A percentile compares a stretch with the other conserved stretches of the same genome.
These are phyloP conservation scores for Hypomyces perniciosus DNA, from an alignment of 2,329 filamentous ascomycete genomes.

Conservation along the genomic window DNA sequence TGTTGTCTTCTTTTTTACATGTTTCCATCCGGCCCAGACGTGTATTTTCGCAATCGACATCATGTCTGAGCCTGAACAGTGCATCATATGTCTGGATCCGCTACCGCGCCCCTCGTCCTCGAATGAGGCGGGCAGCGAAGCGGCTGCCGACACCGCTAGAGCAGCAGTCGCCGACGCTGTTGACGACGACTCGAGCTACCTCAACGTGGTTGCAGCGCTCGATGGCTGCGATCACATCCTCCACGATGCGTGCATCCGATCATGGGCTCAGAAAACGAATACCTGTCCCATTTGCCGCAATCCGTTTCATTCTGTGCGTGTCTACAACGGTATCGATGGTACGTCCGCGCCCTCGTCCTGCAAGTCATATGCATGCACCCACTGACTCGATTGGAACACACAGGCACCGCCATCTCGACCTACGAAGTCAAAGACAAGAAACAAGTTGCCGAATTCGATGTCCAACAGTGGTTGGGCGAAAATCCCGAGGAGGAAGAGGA, in stretches of 20 bases:
- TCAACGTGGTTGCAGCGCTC: constrained; percentile 51
- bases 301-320: constrained; percentile 82
- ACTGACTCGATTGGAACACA: constrained; percentile 1
- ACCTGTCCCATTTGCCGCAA: constrained; percentile 96
- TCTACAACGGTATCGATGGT: constrained; percentile 77
- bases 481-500: constrained; percentile 67
- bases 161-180: constrained; percentile 10
- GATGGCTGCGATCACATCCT: constrained; percentile 83
- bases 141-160: constrained; percentile 18
- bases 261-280: constrained; percentile 95
- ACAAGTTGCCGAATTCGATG: constrained; percentile 84
- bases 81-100: constrained; percentile 63
- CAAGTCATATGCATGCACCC: neutral
- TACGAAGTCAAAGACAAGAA: constrained; percentile 73
- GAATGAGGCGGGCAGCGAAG: constrained; percentile 17
- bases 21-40: constrained; percentile 35
- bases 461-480: constrained; percentile 66
- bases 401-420: constrained; percentile 50
- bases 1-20: constrained; percentile 34
- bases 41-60: constrained; percentile 35
- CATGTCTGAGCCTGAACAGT: constrained; percentile 56
- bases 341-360: constrained; percentile 32
- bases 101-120: constrained; percentile 36
- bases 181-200: constrained; percentile 27
- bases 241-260: constrained; percentile 85